A percentile compares a stretch with the other conserved stretches of the same genome.
These are phyloP conservation scores for Rhizopogon vinicolor DNA, from an alignment of 768 basidiomycete species.

Conservation along the genomic window DNA sequence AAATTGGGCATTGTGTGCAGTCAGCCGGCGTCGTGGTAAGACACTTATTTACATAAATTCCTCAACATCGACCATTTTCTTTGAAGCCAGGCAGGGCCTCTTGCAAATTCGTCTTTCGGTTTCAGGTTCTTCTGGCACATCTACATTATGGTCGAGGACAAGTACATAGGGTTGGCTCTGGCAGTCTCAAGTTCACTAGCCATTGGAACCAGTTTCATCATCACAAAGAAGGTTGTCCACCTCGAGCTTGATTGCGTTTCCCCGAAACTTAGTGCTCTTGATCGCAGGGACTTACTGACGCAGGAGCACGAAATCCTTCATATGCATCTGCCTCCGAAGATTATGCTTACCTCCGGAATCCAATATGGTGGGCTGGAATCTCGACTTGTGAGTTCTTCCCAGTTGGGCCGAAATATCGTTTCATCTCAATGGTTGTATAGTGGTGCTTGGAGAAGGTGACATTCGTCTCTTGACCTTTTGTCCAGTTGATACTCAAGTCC, in stretches of 20 bases:
- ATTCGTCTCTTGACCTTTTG: background rate
- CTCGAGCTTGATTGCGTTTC: background rate
- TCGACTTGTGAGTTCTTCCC: slow-evolving; percentile 63
- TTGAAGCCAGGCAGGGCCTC: background rate
- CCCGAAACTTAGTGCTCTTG: background rate
- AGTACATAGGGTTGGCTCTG: slow-evolving; percentile 89
- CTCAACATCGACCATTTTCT: background rate
- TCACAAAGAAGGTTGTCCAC: slow-evolving; percentile 88
- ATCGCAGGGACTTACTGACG: slow-evolving; percentile 85
- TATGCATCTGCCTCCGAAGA: slow-evolving; percentile 71
- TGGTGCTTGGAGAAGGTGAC: slow-evolving; percentile 88
- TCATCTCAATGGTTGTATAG: slow-evolving; percentile 36
- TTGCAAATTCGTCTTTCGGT: background rate
- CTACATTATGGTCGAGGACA: slow-evolving; percentile 74
- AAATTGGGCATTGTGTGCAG: background rate
- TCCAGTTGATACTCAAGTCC: background rate
- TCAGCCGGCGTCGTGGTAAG: too few species aligned
- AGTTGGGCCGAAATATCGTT: slow-evolving; percentile 6
- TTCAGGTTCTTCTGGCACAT: background rate
- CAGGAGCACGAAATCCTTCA: slow-evolving; percentile 51
- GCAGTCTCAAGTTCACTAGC: slow-evolving; percentile 81
- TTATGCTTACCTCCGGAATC: slow-evolving; percentile 81
- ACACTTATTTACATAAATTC: background rate
- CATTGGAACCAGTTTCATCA: slow-evolving; percentile 96
- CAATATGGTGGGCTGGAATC: slow-evolving; percentile 98